A percentile compares a stretch with the other conserved stretches of the same genome.
phyloP scores from a whole-genome alignment of 129 eudicot species.

The Scalesia atractyloides region DNA sequence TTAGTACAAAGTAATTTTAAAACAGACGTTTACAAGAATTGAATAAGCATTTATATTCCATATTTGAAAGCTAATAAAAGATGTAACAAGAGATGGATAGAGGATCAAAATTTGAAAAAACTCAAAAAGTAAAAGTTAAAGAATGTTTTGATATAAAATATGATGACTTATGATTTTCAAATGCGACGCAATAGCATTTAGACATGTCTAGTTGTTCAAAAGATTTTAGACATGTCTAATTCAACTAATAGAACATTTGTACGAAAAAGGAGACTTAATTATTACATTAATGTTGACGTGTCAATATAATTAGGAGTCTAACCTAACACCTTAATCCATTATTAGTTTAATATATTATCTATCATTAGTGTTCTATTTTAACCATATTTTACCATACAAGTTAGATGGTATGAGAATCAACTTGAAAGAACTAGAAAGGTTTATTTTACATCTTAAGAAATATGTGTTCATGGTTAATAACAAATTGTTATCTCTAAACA shows the following conservation, averaged over 20 bases:
- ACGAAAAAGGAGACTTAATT: background rate
- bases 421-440: constrained; percentile 8
- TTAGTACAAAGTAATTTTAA: too few species aligned
- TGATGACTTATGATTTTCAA: too few species aligned
- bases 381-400: constrained; percentile 5
- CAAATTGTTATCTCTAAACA: too few species aligned
- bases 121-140: background rate
- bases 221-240: background rate
- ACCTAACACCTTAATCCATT: background rate
- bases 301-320: background rate
- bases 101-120: too few species aligned
- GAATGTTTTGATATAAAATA: background rate
- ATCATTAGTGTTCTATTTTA: constrained; percentile 3
- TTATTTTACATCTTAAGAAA: background rate
- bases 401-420: constrained; percentile 31
- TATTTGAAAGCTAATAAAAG: too few species aligned
- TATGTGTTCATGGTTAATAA: too few species aligned
- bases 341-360: constrained; percentile 15
- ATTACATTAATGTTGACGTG: background rate
- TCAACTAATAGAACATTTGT: background rate
- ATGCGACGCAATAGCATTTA: too few species aligned
- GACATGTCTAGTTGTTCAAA: too few species aligned
- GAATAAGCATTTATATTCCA: too few species aligned
- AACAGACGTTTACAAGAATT: too few species aligned
- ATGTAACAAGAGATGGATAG: too few species aligned